Conservation (phyloP, 768 basidiomycete genomes). For the Trametes gibbosa region DNA sequence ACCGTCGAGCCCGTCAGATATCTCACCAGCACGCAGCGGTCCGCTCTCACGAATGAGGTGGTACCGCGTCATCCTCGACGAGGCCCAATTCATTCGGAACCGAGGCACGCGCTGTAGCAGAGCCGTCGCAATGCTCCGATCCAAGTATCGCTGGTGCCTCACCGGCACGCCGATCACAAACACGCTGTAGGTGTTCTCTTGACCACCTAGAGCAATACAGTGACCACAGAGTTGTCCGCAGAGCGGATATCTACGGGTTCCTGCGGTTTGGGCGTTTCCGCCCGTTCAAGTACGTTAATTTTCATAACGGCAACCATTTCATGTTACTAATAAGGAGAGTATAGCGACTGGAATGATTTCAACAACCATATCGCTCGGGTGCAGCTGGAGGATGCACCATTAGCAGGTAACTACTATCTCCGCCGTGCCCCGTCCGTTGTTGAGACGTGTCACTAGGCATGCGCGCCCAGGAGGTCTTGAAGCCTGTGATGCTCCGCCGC, state of each 20-base stretch:
- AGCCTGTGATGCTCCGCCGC: conserved; percentile 65
- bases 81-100: conserved; percentile 76
- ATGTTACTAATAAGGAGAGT: neutral
- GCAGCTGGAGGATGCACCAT: conserved; percentile 54
- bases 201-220: neutral
- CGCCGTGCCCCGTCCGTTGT: neutral
- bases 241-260: conserved; percentile 69
- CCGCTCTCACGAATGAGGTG: conserved; percentile 59
- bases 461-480: conserved; percentile 66
- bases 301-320: neutral
- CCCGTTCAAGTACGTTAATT: conserved; percentile 50
- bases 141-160: conserved; percentile 75
- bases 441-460: conserved; percentile 33
- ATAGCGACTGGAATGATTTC: conserved; percentile 63
- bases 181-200: conserved; percentile 45
- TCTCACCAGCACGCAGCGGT: conserved; percentile 39
- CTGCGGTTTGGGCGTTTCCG: conserved; percentile 66
- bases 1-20: neutral
- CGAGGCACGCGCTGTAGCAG: conserved; percentile 56
- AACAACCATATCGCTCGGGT: conserved; percentile 52
- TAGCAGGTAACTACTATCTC: conserved; percentile 46
- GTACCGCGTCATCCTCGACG: conserved; percentile 73
- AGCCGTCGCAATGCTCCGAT: conserved; percentile 55
- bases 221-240: conserved; percentile 21
- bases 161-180: conserved; percentile 78